A percentile compares a stretch with the other conserved stretches of the same genome.
Conservation (phyloP, 2,329 filamentous ascomycete genomes). For the Fusarium secorum region DNA sequence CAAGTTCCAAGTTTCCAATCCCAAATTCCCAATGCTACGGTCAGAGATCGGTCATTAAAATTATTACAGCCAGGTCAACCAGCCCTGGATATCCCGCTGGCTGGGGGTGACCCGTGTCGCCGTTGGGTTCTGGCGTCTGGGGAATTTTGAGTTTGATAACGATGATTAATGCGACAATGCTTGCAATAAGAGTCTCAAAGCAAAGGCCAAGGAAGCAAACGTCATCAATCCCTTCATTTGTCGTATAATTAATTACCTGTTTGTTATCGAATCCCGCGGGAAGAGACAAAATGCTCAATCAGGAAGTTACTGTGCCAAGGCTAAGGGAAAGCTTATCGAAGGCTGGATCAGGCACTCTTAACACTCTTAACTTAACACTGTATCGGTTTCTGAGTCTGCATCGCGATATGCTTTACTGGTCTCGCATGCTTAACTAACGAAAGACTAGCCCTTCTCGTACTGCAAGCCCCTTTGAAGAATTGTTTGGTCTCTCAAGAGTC, state of each 20-base stretch:
- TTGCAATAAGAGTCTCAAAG: conserved; percentile 2
- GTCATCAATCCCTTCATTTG: conserved; percentile 7
- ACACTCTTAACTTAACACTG: not conserved
- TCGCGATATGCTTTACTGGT: not conserved
- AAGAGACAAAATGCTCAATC: not conserved
- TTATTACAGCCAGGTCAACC: not conserved
- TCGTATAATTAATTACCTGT: conserved; percentile 6
- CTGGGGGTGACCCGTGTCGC: not conserved
- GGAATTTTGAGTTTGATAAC: conserved; percentile 12
- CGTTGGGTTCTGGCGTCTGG: not conserved
- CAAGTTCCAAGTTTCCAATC: conserved; percentile 19
- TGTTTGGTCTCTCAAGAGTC: not conserved
- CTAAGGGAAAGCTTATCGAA: conserved; percentile 17
- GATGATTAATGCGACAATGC: conserved; percentile 20
- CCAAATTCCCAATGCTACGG: conserved; percentile 19
- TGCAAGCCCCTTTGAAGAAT: not conserved
- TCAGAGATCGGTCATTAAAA: conserved; percentile 14
- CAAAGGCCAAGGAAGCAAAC: not conserved
- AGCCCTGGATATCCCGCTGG: conserved; percentile 3
- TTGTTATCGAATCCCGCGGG: not conserved
- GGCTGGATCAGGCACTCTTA: not conserved
- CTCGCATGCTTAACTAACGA: not conserved
- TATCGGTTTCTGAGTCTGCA: not conserved
- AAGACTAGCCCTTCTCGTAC: not conserved
- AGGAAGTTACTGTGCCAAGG: not conserved